phyloP scores from a whole-genome alignment of 371 early-diverging fungal genomes.

The Lichtheimia corymbifera region DNA sequence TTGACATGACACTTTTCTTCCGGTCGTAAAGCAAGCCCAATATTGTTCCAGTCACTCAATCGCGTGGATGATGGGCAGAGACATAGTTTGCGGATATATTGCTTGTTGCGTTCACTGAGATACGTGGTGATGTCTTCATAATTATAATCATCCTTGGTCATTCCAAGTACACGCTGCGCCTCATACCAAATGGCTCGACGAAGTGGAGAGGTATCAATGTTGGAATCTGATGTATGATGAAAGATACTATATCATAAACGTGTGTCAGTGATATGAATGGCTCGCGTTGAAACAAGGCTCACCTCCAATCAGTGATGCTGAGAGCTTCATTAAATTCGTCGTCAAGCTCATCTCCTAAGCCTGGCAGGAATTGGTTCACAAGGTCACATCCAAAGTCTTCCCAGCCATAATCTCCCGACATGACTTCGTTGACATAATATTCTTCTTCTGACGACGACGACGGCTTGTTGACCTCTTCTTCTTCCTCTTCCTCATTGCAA shows the following conservation, averaged over 20 bases:
- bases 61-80: conserved; percentile 45
- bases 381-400: conserved; percentile 67
- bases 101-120: conserved; percentile 51
- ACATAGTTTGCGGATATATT: conserved; percentile 52
- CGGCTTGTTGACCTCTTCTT: neutral
- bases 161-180: conserved; percentile 60
- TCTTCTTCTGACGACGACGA: neutral
- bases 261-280: neutral
- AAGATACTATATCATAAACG: conserved; percentile 30
- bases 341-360: conserved; percentile 60
- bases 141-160: conserved; percentile 65
- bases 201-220: conserved; percentile 62
- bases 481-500: conserved; percentile 4
- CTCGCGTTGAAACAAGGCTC: conserved; percentile 6
- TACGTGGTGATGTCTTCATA: conserved; percentile 51
- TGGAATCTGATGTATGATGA: conserved; percentile 48
- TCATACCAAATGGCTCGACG: conserved; percentile 68
- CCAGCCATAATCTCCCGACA: conserved; percentile 67
- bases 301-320: conserved; percentile 66
- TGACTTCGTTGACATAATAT: conserved; percentile 41
- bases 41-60: conserved; percentile 55
- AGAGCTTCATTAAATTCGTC: conserved; percentile 61
- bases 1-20: conserved; percentile 74
- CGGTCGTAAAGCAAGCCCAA: conserved; percentile 60
- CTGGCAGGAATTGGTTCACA: conserved; percentile 63